Evolutionary conservation across 352 stramenopile genomes (phyloP).

Genomic region (Phytophthora rubi): DNA sequence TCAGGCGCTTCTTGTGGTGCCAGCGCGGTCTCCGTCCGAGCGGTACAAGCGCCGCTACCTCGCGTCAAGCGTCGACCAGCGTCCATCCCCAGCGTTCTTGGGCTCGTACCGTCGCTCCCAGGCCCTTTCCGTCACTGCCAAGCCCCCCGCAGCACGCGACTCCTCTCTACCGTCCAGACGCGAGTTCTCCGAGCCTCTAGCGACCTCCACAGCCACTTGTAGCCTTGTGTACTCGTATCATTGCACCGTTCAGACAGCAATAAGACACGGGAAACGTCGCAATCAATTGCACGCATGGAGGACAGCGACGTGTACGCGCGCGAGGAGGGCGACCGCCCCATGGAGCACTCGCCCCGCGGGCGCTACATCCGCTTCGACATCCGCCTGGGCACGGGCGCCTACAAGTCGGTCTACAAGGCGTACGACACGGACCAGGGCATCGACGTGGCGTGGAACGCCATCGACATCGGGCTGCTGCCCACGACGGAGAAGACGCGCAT

Average conservation of each 20-base stretch:
- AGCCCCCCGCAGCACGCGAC: not conserved
- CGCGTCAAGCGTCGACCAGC: not conserved
- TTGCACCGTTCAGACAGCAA: not conserved
- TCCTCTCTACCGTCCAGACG: not conserved
- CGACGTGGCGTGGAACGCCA: slow-evolving; percentile 99
- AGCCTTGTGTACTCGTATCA: not conserved
- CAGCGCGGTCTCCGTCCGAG: slow-evolving; percentile 20
- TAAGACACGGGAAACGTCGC: not conserved
- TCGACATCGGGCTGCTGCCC: slow-evolving; percentile 96
- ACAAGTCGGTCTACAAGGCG: slow-evolving; percentile 93
- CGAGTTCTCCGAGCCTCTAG: slow-evolving; percentile 2
- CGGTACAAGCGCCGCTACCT: slow-evolving; percentile 26
- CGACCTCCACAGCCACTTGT: not conserved
- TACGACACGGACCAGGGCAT: slow-evolving; percentile 99
- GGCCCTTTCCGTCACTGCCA: not conserved
- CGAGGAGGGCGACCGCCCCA: slow-evolving; percentile 73
- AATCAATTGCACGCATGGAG: slow-evolving; percentile 44
- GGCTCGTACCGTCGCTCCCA: not conserved
- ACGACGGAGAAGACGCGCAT: slow-evolving; percentile 95
- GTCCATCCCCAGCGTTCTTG: not conserved
- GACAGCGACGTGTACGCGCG: slow-evolving; percentile 75
- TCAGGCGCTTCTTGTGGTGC: slow-evolving; percentile 18
- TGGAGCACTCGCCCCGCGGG: slow-evolving; percentile 82
- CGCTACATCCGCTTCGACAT: slow-evolving; percentile 90
- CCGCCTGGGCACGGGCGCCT: slow-evolving; percentile 81